Conservation (phyloP, 495 filamentous ascomycete species). For the Aspergillus ellipticus region DNA sequence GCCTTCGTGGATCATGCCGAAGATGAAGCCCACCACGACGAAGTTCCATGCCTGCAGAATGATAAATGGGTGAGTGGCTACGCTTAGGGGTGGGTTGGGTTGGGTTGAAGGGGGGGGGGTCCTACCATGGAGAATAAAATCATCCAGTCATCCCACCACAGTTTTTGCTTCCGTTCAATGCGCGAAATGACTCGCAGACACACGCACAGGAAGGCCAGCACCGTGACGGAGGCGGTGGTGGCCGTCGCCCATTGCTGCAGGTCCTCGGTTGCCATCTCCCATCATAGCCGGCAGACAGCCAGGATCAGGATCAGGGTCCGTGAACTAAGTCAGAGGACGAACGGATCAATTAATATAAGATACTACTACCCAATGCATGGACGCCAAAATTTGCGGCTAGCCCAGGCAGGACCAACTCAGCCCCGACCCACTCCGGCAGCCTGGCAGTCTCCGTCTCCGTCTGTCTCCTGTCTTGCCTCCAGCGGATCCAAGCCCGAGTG, state of each 20-base stretch:
- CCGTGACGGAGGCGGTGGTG: conserved; percentile 23
- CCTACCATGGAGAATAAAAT: conserved; percentile 36
- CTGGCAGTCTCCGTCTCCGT: no score
- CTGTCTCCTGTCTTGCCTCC: neutral
- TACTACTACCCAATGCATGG: neutral
- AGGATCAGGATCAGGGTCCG: neutral
- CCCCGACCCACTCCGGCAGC: neutral
- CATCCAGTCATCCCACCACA: conserved; percentile 42
- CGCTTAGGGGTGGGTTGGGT: neutral
- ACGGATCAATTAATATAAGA: neutral
- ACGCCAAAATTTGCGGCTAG: neutral
- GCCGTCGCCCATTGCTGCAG: conserved; percentile 37
- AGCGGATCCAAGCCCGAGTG: neutral
- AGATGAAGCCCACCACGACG: conserved; percentile 32
- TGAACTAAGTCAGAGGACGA: neutral
- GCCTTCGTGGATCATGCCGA: conserved; percentile 26
- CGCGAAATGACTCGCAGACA: conserved; percentile 30
- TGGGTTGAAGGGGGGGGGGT: neutral
- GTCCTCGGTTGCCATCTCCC: conserved; percentile 10
- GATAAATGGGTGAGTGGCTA: neutral
- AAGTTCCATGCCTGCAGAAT: conserved; percentile 26
- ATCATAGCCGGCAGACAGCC: neutral
- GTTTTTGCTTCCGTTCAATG: conserved; percentile 24
- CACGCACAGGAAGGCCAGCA: conserved; percentile 31
- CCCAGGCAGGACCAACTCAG: neutral